Base-by-base conservation (phyloP, 2,329 filamentous ascomycete species). In the Parastagonospora nodorum region DNA sequence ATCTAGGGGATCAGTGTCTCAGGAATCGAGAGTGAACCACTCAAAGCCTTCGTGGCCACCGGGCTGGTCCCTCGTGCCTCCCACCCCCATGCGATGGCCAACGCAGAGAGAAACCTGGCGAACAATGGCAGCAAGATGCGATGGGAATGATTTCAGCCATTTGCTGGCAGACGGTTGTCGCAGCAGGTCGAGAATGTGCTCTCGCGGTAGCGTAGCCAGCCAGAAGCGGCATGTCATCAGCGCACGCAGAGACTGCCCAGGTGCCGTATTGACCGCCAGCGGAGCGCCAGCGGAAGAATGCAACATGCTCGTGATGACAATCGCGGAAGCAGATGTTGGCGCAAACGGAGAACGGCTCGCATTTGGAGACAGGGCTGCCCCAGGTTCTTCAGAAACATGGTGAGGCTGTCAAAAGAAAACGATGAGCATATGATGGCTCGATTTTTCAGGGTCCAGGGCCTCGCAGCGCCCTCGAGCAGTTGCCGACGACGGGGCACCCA, bases 201-300 rank as follows among this genome's bases (percentile, higher is more conserved):
- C 40, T 52, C 14, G 52, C 48, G 50, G 39, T 32, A 30, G 27
- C 28, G 40, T 16, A 55, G 48, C 51, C 51, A 55, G 52, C 65
- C 66, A 44, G 58, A 65, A 62, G 60, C 48, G 59, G 68, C 48
- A 62, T 59, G 58, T 69, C 58, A 65, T 60, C 54, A 63, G 61
- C 57, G 52, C 54, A 43, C 56, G 60, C 57, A 60, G 51, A 64
- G 55, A 53, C 48, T 55, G 48, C 19, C 19, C 19, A 24, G 19
- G 19, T 24, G 19, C 50, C 24, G 28, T 61, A 45, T 58, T 64
- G 59, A 57, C 52, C 50, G 55, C 51, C 57, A 58, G 53, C 60
- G 64, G 63, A 57, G 69, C 50, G 55, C 51, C 57, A 58, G 53
- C 60, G 64, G 63, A 57, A 70, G 61, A 66, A 64, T 50, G 56